Conservation (phyloP, 2,329 filamentous ascomycete genomes). For the Zymoseptoria brevis region DNA sequence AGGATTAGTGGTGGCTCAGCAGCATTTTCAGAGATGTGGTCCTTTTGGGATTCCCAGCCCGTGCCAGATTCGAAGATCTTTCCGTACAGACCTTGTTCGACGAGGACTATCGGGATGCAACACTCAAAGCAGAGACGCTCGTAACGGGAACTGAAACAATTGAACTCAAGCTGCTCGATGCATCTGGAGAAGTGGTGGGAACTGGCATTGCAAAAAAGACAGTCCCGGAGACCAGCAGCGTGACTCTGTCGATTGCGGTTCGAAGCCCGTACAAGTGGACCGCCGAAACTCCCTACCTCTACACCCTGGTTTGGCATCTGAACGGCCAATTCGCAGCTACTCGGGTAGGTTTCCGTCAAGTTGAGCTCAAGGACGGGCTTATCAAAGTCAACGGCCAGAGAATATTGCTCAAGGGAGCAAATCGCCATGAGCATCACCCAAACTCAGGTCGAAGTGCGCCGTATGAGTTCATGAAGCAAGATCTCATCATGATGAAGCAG, state of each 20-base stretch:
- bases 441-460: constrained; percentile 55
- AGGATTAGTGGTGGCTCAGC: constrained; percentile 24
- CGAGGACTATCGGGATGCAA: constrained; percentile 42
- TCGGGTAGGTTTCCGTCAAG: constrained; percentile 54
- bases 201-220: constrained; percentile 2
- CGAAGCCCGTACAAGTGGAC: constrained; percentile 56
- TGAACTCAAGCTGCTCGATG: constrained; percentile 32
- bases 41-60: constrained; percentile 50
- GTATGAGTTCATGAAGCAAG: constrained; percentile 51
- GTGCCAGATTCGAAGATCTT: constrained; percentile 49
- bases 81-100: constrained; percentile 49
- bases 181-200: constrained; percentile 29
- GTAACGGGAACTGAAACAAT: constrained; percentile 36
- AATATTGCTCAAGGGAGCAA: constrained; percentile 57
- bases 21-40: constrained; percentile 60
- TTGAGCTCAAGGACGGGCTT: constrained; percentile 54
- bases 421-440: constrained; percentile 65
- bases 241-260: constrained; percentile 38
- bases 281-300: constrained; percentile 57
- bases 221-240: constrained; percentile 12
- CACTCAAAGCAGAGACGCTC: constrained; percentile 29
- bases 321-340: constrained; percentile 43
- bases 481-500: constrained; percentile 60
- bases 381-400: constrained; percentile 56
- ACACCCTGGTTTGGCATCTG: constrained; percentile 43